These are phyloP conservation scores for Naumovozyma castellii DNA, from an alignment of 805 yeast genomes.

Conservation along the genomic window DNA sequence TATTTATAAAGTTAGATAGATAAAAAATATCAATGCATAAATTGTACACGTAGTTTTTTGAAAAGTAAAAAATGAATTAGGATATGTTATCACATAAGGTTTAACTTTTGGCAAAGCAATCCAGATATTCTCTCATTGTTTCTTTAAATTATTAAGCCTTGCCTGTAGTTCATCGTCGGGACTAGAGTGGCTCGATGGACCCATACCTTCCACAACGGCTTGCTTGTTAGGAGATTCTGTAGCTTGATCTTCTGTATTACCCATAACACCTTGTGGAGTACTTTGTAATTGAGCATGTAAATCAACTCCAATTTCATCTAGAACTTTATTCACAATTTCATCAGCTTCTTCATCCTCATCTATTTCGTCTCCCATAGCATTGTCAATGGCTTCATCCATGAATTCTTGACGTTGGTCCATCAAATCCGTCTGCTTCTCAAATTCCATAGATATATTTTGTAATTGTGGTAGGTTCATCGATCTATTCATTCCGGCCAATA, in stretches of 20 bases:
- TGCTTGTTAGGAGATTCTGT: conserved; percentile 13
- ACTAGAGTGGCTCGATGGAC: conserved; percentile 9
- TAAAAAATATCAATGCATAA: background rate
- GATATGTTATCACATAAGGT: too few species aligned
- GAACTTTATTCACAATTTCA: conserved; percentile 79
- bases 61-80: background rate
- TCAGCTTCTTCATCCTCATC: conserved; percentile 85
- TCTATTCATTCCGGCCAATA: conserved; percentile 79
- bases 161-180: conserved; percentile 86
- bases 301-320: conserved; percentile 94
- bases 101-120: too few species aligned
- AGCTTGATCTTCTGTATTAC: conserved; percentile 9
- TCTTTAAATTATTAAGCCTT: conserved; percentile 70
- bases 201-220: conserved; percentile 34
- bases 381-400: conserved; percentile 97
- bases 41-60: background rate
- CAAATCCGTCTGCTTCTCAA: conserved; percentile 85
- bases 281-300: conserved; percentile 41
- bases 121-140: conserved; percentile 18
- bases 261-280: conserved; percentile 34
- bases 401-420: conserved; percentile 99
- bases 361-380: conserved; percentile 85
- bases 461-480: conserved; percentile 86
- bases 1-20: background rate
- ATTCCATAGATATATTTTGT: conserved; percentile 86